Base-by-base conservation (phyloP, 164 flowering plant genomes). In the Vitis rotundifolia region DNA sequence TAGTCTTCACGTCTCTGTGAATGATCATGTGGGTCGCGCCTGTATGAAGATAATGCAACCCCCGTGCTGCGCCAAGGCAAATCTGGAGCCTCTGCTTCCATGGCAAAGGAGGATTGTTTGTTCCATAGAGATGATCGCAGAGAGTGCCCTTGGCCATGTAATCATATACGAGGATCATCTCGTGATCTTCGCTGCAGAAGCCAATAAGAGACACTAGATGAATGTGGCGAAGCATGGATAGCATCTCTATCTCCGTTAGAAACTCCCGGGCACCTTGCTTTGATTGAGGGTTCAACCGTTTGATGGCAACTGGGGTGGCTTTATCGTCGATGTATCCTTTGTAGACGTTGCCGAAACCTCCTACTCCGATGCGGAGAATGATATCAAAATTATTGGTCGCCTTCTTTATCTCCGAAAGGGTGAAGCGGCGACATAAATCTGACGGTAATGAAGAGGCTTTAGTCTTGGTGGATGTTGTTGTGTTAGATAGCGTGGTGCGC, bases 1-100 rank as follows among this genome's bases (percentile, higher is more conserved):
- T 61, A 2, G 50, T 61, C 64, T 61, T 61, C 19, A 61, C 64
- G 50, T 61, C 64, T 3, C 64, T 49, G 50, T 61, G 64, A 7
- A 61, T 61, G 64, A 61, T 44, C 22, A 14, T n/a, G 44, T 37
- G 44, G 44, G 44, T 37, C 44, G 44, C 44, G 44, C 44, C 44
- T 37, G 44, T 37, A 37, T 61, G 64, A 14, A 61, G 64, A n/a
- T 61, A 61, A 19, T 61, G 64, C 8, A 61, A 19, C 1, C 64
- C 64, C 14, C 64, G 64, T 7, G 64, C 64, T 9, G 64, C 64
- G 19, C 64, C 64, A 8, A 61, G 44, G 44, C 44, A 37, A 37
- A 37, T 37, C 44, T 37, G 44, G 44, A 37, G 44, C 44, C 44
- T 37, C 50, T 44, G 49, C 50, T 37, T 61, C 64, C 64, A 61